Conservation (phyloP, 2,329 filamentous ascomycete genomes). For the Fusarium brevicatenulatum region DNA sequence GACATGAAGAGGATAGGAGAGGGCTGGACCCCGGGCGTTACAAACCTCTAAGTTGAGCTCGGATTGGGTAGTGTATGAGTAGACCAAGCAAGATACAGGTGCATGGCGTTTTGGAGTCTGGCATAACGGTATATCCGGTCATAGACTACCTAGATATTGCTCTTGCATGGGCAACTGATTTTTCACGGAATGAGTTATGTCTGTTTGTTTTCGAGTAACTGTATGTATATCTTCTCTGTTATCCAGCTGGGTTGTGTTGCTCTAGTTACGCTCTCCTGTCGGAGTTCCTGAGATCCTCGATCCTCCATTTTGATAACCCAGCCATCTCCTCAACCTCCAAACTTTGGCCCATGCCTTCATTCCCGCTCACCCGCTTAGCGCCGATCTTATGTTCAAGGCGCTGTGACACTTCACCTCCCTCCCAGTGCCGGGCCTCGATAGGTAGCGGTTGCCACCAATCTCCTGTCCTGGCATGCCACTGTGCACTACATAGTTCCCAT, state of each 20-base stretch:
- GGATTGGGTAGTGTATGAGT: constrained; percentile 28
- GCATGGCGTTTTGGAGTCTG: constrained; percentile 45
- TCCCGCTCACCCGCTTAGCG: constrained; percentile 2
- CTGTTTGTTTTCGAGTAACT: not conserved
- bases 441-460: constrained; percentile 79
- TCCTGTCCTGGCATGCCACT: constrained; percentile 74
- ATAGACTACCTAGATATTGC: constrained; percentile 36
- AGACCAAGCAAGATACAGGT: constrained; percentile 36
- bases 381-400: constrained; percentile 22
- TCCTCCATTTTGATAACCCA: constrained; percentile 52
- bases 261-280: constrained; percentile 22
- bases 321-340: constrained; percentile 52
- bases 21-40: constrained; percentile 80
- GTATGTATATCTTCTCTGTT: not conserved
- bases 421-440: constrained; percentile 73
- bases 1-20: constrained; percentile 90
- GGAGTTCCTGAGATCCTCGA: constrained; percentile 48
- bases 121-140: constrained; percentile 39
- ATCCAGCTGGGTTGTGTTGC: not conserved
- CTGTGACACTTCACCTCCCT: constrained; percentile 52
- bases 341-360: constrained; percentile 50
- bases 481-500: constrained; percentile 81
- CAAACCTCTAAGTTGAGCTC: constrained; percentile 63
- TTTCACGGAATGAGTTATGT: constrained; percentile 16
- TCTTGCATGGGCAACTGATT: constrained; percentile 24